Conservation (phyloP, 2,329 filamentous ascomycete genomes). For the Alternaria brassicicola region DNA sequence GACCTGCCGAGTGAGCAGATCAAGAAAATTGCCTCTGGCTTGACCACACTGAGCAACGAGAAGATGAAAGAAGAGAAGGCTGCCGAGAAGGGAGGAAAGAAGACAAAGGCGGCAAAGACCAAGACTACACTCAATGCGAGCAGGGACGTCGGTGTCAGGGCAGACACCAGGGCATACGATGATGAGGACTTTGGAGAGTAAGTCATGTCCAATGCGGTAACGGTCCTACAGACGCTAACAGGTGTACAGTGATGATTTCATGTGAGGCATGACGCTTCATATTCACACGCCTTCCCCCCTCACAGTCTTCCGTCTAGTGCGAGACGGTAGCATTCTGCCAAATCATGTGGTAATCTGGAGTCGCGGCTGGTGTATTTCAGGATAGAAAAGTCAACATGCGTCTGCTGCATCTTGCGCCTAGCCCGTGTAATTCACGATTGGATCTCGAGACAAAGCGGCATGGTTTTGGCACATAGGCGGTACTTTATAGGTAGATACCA, state of each 20-base stretch:
- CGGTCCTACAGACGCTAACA: slow-evolving; percentile 24
- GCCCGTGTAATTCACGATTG: neutral
- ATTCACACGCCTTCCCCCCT: neutral
- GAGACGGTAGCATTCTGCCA: neutral
- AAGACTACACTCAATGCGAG: slow-evolving; percentile 80
- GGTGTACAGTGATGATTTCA: slow-evolving; percentile 45
- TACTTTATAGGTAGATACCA: neutral
- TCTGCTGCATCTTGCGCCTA: neutral
- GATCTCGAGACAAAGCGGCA: neutral
- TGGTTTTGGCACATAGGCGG: neutral
- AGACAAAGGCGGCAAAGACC: slow-evolving; percentile 94
- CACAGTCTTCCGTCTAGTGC: neutral
- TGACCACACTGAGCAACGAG: slow-evolving; percentile 94
- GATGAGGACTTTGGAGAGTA: slow-evolving; percentile 87
- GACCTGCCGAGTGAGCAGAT: slow-evolving; percentile 91
- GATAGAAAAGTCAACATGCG: neutral
- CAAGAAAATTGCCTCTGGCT: slow-evolving; percentile 87
- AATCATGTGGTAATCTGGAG: neutral
- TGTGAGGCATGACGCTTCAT: slow-evolving; percentile 37
- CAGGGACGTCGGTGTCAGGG: slow-evolving; percentile 60
- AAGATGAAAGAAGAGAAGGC: slow-evolving; percentile 99
- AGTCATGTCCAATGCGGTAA: slow-evolving; percentile 54
- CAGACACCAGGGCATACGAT: slow-evolving; percentile 80
- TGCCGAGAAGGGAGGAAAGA: slow-evolving; percentile 92
- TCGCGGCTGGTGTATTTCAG: neutral